Percentiles rank a stretch among this genome's conserved stretches.
phyloP scores from a whole-genome alignment of 2,329 filamentous ascomycete genomes.

The Aspergillus niger region DNA sequence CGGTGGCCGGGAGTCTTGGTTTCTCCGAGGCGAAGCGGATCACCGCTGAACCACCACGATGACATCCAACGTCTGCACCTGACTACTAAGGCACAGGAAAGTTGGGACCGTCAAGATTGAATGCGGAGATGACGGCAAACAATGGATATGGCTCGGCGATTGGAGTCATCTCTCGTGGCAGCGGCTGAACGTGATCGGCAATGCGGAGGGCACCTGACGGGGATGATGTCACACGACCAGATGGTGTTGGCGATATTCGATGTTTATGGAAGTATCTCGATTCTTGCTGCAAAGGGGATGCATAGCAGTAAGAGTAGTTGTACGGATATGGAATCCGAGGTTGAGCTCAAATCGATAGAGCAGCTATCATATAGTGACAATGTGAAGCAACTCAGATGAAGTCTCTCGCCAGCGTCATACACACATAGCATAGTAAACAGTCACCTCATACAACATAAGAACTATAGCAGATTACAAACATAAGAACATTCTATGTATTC shows the following conservation, averaged over 20 bases:
- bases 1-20: conserved; percentile 25
- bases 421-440: too few species aligned
- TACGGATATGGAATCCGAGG: too few species aligned
- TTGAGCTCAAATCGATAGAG: too few species aligned
- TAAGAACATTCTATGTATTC: too few species aligned
- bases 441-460: too few species aligned
- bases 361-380: too few species aligned
- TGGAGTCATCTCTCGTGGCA: not conserved
- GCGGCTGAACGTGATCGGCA: not conserved
- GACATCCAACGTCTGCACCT: not conserved
- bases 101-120: not conserved
- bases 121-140: not conserved
- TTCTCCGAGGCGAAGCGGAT: conserved; percentile 27
- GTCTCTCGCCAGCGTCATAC: too few species aligned
- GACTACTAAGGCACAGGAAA: not conserved
- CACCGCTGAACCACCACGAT: not conserved
- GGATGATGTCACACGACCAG: conserved; percentile 31
- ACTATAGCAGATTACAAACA: too few species aligned
- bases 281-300: too few species aligned
- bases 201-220: conserved; percentile 10
- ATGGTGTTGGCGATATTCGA: not conserved
- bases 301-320: too few species aligned
- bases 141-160: not conserved
- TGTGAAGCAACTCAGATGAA: too few species aligned
- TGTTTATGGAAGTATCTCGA: too few species aligned